Evolutionary conservation across 768 basidiomycete genomes (phyloP).

Genomic region (Chalciporus sphaerocephalus): DNA sequence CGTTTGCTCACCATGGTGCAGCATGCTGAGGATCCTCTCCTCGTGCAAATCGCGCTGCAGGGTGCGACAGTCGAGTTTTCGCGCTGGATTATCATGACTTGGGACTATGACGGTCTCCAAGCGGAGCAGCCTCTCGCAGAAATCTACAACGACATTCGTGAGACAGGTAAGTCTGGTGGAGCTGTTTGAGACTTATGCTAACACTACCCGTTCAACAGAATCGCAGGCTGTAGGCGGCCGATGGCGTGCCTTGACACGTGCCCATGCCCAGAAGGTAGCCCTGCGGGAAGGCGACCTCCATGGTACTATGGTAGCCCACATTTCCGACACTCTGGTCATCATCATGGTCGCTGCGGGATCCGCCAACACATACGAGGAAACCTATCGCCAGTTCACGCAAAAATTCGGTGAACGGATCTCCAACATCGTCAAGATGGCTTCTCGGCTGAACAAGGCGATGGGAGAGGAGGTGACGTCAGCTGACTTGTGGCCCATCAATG

Average conservation of each 20-base stretch:
- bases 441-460: slow-evolving; percentile 41
- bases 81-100: slow-evolving; percentile 32
- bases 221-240: slow-evolving; percentile 49
- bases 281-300: slow-evolving; percentile 32
- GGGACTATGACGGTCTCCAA: slow-evolving; percentile 32
- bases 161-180: slow-evolving; percentile 34
- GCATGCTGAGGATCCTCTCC: slow-evolving; percentile 35
- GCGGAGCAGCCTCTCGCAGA: slow-evolving; percentile 28
- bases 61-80: slow-evolving; percentile 31
- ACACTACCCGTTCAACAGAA: slow-evolving; percentile 31
- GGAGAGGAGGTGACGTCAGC: slow-evolving; percentile 56
- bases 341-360: slow-evolving; percentile 41
- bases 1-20: slow-evolving; percentile 20
- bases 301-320: slow-evolving; percentile 40
- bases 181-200: background rate
- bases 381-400: slow-evolving; percentile 29
- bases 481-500: slow-evolving; percentile 50
- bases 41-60: slow-evolving; percentile 38
- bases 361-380: slow-evolving; percentile 30
- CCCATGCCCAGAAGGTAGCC: slow-evolving; percentile 36
- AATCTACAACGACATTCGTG: slow-evolving; percentile 39
- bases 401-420: slow-evolving; percentile 34
- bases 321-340: slow-evolving; percentile 41
- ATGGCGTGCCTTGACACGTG: slow-evolving; percentile 53
- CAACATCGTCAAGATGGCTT: slow-evolving; percentile 32